Conservation (phyloP, 2,329 filamentous ascomycete genomes). For the Fonsecaea multimorphosa region DNA sequence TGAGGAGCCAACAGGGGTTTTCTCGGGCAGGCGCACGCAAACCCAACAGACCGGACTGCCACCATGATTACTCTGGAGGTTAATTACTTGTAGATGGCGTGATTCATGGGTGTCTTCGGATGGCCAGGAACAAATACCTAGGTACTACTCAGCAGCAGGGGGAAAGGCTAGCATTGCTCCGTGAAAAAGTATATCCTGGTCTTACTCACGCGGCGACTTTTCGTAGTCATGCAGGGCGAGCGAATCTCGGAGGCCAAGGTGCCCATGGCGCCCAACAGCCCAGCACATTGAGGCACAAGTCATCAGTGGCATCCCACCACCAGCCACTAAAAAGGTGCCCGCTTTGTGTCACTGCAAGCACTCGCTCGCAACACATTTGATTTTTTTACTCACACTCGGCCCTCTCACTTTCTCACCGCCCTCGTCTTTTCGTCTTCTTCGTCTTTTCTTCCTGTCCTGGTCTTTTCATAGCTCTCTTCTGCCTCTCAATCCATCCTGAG, state of each 20-base stretch:
- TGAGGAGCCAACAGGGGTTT: neutral
- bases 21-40: neutral
- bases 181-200: neutral
- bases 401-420: slow-evolving; percentile 33
- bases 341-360: neutral
- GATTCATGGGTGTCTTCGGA: neutral
- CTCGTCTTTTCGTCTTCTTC: slow-evolving; percentile 38
- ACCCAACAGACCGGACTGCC: neutral
- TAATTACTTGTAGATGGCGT: neutral
- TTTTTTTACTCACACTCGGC: slow-evolving; percentile 11
- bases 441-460: slow-evolving; percentile 24
- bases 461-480: slow-evolving; percentile 31
- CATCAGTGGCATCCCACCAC: too few species aligned
- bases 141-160: neutral
- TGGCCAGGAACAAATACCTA: neutral
- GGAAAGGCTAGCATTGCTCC: neutral
- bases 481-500: slow-evolving; percentile 33
- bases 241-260: neutral
- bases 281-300: too few species aligned
- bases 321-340: neutral
- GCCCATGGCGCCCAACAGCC: neutral
- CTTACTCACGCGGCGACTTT: slow-evolving; percentile 1
- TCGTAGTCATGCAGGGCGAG: slow-evolving; percentile 6
- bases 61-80: neutral
- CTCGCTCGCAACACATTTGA: neutral